Evolutionary conservation across 1,139 yeast genomes (phyloP).

Genomic region (Pichia sp.): DNA sequence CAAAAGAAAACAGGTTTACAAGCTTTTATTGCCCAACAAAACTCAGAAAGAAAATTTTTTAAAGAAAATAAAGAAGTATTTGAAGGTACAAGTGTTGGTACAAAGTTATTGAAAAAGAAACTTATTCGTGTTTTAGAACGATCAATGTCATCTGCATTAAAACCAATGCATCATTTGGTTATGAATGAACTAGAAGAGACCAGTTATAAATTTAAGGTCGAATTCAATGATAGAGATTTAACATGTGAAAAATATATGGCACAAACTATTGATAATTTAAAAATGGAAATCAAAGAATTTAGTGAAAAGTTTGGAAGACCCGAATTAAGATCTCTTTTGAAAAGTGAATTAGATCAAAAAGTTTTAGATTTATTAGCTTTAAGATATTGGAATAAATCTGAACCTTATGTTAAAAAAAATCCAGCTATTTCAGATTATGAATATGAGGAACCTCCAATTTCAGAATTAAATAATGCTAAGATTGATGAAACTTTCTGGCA

Average conservation of each 20-base stretch:
- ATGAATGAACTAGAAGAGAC: conserved; percentile 93
- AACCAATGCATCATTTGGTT: conserved; percentile 81
- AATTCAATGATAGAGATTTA: conserved; percentile 86
- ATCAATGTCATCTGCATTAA: conserved; percentile 84
- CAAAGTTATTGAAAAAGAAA: conserved; percentile 68
- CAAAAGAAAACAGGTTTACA: conserved; percentile 34
- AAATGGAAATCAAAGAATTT: conserved; percentile 81
- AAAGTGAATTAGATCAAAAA: conserved; percentile 82
- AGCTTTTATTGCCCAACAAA: conserved; percentile 55
- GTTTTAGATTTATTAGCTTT: conserved; percentile 83
- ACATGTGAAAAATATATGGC: conserved; percentile 94
- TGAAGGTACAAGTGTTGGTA: conserved; percentile 66
- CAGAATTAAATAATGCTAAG: conserved; percentile 46
- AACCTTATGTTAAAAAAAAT: conserved; percentile 22
- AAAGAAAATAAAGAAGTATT: conserved; percentile 57
- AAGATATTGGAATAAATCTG: conserved; percentile 83
- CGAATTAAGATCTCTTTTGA: conserved; percentile 71
- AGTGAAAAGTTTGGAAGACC: conserved; percentile 77
- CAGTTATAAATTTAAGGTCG: conserved; percentile 88
- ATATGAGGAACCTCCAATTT: conserved; percentile 43
- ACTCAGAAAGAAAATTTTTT: conserved; percentile 55
- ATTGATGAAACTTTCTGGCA: conserved; percentile 83
- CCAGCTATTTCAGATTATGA: conserved; percentile 19
- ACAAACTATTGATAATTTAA: conserved; percentile 81
- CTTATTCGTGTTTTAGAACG: conserved; percentile 81